phyloP scores from a whole-genome alignment of 176 grass and related monocot genomes.

The Avena atlantica region DNA sequence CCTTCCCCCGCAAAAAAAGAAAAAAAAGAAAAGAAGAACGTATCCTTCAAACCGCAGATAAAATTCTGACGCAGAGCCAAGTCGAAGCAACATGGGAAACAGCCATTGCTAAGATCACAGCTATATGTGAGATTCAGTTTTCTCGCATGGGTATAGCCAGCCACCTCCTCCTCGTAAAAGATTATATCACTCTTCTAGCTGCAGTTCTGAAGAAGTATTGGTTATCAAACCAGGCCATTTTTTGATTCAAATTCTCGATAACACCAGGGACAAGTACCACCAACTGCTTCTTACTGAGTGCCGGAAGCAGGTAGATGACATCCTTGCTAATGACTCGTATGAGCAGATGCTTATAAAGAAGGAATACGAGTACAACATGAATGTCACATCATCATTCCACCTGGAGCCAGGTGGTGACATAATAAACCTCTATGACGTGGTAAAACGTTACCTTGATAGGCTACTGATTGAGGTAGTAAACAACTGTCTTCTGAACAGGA shows the following conservation, averaged over 20 bases:
- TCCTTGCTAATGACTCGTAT: slow-evolving; percentile 74
- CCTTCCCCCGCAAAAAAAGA: too few relatives aligned
- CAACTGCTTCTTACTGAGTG: slow-evolving; percentile 78
- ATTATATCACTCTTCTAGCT: slow-evolving; percentile 87
- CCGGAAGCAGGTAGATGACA: slow-evolving; percentile 72
- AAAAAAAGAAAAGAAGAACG: too few relatives aligned
- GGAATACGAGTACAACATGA: too few relatives aligned
- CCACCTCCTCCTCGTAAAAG: slow-evolving; percentile 89
- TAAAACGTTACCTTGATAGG: slow-evolving; percentile 76
- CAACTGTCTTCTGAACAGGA: slow-evolving; percentile 68
- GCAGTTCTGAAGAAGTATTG: slow-evolving; percentile 62
- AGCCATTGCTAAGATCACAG: slow-evolving; percentile 79
- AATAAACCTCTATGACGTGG: slow-evolving; percentile 67
- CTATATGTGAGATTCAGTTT: slow-evolving; percentile 80
- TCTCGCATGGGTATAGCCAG: slow-evolving; percentile 65
- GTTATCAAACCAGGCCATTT: slow-evolving; percentile 61
- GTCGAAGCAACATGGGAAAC: slow-evolving; percentile 78
- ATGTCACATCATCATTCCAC: too few relatives aligned
- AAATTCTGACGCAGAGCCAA: slow-evolving; percentile 67
- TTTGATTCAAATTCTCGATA: slow-evolving; percentile 73
- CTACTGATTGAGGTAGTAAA: slow-evolving; percentile 93
- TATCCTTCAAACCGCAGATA: slow-evolving; percentile 60
- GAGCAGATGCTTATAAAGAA: slow-evolving; percentile 88
- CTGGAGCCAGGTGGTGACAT: slow-evolving; percentile 55
- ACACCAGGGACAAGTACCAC: slow-evolving; percentile 86